Conservation (phyloP, 805 yeast genomes). For the Sugiyamaella mastotermitis region DNA sequence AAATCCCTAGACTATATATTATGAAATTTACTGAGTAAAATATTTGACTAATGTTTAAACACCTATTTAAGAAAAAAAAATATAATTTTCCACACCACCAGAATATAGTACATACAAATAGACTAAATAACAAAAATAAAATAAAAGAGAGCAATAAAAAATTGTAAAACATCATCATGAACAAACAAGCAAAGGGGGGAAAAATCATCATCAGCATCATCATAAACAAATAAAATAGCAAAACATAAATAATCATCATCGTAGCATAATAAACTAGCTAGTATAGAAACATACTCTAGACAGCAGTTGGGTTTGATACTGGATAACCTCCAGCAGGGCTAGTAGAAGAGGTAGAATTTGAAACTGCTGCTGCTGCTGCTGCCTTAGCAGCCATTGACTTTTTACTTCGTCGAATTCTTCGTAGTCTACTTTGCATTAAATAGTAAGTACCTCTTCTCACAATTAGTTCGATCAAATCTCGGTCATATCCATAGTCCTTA, state of each 20-base stretch:
- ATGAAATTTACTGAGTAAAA: too few relatives aligned
- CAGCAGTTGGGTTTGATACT: too few relatives aligned
- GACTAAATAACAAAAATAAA: not conserved
- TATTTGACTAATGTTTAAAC: too few relatives aligned
- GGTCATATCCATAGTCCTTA: constrained; percentile 45
- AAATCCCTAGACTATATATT: too few relatives aligned
- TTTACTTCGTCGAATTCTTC: constrained; percentile 52
- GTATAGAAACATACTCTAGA: too few relatives aligned
- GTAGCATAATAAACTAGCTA: too few relatives aligned
- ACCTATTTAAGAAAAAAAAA: too few relatives aligned
- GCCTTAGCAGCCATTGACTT: too few relatives aligned
- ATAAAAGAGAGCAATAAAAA: not conserved
- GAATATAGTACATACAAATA: not conserved
- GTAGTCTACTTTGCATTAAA: constrained; percentile 69
- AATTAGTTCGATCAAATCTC: constrained; percentile 57
- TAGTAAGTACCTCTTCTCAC: constrained; percentile 77
- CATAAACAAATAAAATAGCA: too few relatives aligned
- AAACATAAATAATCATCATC: too few relatives aligned
- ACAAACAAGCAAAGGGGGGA: constrained; percentile 1
- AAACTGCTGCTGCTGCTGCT: constrained; percentile 1
- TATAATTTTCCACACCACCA: too few relatives aligned
- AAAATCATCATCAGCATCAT: not conserved
- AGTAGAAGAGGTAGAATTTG: not conserved
- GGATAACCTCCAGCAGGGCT: too few relatives aligned
- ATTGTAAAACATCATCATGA: not conserved